Conservation (phyloP, 257 asterid species). For the Scutellaria minor region DNA sequence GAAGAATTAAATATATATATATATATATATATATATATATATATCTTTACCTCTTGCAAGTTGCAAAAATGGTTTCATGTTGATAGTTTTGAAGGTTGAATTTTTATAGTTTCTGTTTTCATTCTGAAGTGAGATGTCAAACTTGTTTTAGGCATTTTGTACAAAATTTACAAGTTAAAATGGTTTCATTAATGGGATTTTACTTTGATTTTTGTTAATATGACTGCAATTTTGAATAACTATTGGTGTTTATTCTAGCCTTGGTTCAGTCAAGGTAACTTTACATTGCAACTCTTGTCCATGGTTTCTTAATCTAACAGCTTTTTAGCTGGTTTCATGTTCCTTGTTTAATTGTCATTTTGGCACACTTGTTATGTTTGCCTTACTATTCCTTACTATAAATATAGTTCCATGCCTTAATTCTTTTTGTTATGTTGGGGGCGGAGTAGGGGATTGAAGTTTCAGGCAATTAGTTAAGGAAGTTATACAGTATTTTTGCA, state of each 20-base stretch:
- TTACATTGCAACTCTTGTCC: not conserved
- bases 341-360: not conserved
- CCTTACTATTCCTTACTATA: conserved; percentile 10
- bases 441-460: not conserved
- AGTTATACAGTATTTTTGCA: not conserved
- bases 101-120: not conserved
- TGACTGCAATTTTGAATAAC: not conserved
- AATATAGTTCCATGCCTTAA: not conserved
- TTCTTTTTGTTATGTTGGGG: not conserved
- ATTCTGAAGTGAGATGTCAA: not conserved
- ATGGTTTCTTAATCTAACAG: not conserved
- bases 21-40: too few species aligned
- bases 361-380: not conserved
- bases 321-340: not conserved
- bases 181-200: not conserved
- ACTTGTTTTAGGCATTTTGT: not conserved
- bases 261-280: not conserved
- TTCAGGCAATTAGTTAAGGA: not conserved
- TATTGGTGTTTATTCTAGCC: conserved; percentile 9
- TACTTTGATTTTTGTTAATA: not conserved
- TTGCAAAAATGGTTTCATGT: conserved; percentile 11
- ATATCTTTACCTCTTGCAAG: not conserved
- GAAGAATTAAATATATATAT: too few species aligned
- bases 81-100: not conserved
- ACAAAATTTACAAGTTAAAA: conserved; percentile 7